These are phyloP conservation scores for Colletotrichum tanaceti DNA, from an alignment of 2,329 filamentous ascomycete genomes.

Conservation along the genomic window DNA sequence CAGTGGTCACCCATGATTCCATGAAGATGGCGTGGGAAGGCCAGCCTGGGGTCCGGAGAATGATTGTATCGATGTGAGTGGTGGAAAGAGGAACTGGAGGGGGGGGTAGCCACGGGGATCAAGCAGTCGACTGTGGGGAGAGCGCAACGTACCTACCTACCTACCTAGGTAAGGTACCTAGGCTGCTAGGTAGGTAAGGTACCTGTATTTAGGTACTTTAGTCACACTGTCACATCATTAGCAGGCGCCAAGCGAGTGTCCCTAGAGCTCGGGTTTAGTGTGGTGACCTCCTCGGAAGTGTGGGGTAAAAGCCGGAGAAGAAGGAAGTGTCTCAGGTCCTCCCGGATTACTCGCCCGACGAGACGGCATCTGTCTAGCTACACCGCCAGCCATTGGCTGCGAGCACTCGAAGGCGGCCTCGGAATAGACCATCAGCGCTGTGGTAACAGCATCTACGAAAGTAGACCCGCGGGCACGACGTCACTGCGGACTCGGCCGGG, in stretches of 20 bases:
- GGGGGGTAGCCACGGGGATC: background rate
- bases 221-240: slow-evolving; percentile 8
- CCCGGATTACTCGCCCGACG: slow-evolving; percentile 8
- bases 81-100: slow-evolving; percentile 13
- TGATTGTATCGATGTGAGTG: slow-evolving; percentile 34
- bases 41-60: slow-evolving; percentile 38
- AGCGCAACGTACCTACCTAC: slow-evolving; percentile 11
- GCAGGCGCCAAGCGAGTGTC: slow-evolving; percentile 21
- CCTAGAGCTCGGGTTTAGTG: slow-evolving; percentile 19
- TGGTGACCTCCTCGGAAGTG: slow-evolving; percentile 9
- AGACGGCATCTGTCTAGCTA: background rate
- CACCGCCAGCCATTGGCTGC: background rate
- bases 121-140: slow-evolving; percentile 25
- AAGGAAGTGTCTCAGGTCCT: slow-evolving; percentile 8
- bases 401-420: background rate
- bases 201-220: no score
- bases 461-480: no score
- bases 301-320: slow-evolving; percentile 36
- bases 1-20: background rate
- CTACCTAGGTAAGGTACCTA: no score
- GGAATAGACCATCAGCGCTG: background rate
- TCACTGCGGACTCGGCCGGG: background rate
- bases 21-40: slow-evolving; percentile 18
- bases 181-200: no score
- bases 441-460: background rate